phyloP scores from a whole-genome alignment of 345 rosid species.

The Hibiscus trionum region DNA sequence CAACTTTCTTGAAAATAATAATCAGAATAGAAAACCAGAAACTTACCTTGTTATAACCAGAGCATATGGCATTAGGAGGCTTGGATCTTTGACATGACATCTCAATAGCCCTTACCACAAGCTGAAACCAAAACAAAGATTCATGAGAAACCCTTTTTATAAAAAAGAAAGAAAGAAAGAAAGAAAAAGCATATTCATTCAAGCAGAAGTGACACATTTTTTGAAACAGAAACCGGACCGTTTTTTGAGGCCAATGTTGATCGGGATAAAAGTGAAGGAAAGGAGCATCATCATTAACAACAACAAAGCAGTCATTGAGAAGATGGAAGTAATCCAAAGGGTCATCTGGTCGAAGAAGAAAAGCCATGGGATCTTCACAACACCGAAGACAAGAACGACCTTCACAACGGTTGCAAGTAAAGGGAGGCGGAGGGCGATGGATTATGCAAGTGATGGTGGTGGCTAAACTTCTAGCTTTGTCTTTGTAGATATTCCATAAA shows the following conservation, averaged over 20 bases:
- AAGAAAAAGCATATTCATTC: neutral
- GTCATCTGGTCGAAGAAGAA: conserved; percentile 45
- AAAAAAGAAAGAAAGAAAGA: no score
- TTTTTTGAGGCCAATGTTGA: conserved; percentile 44
- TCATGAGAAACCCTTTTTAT: neutral
- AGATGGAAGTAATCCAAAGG: conserved; percentile 47
- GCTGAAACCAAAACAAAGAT: conserved; percentile 27
- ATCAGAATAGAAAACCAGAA: neutral
- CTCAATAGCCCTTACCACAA: conserved; percentile 47
- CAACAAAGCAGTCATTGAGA: conserved; percentile 50
- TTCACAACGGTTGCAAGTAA: conserved; percentile 25
- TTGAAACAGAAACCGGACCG: conserved; percentile 24
- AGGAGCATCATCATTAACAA: conserved; percentile 37
- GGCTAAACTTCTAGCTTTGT: conserved; percentile 36
- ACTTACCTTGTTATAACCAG: conserved; percentile 51
- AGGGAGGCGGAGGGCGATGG: conserved; percentile 1
- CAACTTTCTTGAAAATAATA: neutral
- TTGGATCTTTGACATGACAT: conserved; percentile 15
- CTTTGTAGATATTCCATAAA: conserved; percentile 43
- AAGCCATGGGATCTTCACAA: conserved; percentile 22
- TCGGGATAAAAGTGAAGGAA: conserved; percentile 23
- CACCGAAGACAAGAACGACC: conserved; percentile 28
- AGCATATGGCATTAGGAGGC: conserved; percentile 38
- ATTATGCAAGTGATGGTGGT: conserved; percentile 32
- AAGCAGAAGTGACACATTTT: neutral